phyloP scores from a whole-genome alignment of 1,139 yeast genomes.

The Suhomyces guaymorum region DNA sequence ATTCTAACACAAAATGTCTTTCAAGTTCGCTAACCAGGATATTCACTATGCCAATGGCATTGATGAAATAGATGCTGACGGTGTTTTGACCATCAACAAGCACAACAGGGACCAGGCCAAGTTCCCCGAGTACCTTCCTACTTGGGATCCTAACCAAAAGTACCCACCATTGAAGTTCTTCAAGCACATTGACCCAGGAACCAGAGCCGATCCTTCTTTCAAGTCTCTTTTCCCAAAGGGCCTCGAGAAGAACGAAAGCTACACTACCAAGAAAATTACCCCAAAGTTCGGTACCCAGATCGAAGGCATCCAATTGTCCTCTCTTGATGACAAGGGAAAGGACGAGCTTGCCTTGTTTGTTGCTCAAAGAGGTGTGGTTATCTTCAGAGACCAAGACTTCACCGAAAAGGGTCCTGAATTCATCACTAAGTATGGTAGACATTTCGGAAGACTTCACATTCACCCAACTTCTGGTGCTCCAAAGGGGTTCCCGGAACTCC shows the following conservation, averaged over 20 bases:
- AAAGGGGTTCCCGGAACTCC: conserved; percentile 37
- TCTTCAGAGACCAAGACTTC: conserved; percentile 42
- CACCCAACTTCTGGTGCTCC: conserved; percentile 47
- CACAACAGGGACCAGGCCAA: conserved; percentile 23
- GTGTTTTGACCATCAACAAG: conserved; percentile 37
- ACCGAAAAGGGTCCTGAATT: conserved; percentile 34
- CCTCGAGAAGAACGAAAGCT: conserved; percentile 15
- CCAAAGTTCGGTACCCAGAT: conserved; percentile 72
- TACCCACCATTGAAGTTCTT: conserved; percentile 49
- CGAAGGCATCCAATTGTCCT: conserved; percentile 29
- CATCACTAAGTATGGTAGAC: conserved; percentile 31
- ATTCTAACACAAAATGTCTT: conserved; percentile 7
- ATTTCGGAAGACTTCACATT: conserved; percentile 41
- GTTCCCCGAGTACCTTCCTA: conserved; percentile 47
- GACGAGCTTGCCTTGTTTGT: conserved; percentile 41
- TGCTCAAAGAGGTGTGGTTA: conserved; percentile 45
- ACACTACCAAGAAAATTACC: conserved; percentile 44
- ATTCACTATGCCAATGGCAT: conserved; percentile 38
- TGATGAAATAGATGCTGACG: conserved; percentile 41
- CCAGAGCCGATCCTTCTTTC: conserved; percentile 56
- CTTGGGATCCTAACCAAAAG: conserved; percentile 49
- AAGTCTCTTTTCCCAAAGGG: conserved; percentile 47
- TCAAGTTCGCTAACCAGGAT: conserved; percentile 40
- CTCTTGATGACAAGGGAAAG: conserved; percentile 29
- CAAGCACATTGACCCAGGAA: conserved; percentile 55